Base-by-base conservation (phyloP, 2,329 filamentous ascomycete species). In the Sordariomycetes sp. region DNA sequence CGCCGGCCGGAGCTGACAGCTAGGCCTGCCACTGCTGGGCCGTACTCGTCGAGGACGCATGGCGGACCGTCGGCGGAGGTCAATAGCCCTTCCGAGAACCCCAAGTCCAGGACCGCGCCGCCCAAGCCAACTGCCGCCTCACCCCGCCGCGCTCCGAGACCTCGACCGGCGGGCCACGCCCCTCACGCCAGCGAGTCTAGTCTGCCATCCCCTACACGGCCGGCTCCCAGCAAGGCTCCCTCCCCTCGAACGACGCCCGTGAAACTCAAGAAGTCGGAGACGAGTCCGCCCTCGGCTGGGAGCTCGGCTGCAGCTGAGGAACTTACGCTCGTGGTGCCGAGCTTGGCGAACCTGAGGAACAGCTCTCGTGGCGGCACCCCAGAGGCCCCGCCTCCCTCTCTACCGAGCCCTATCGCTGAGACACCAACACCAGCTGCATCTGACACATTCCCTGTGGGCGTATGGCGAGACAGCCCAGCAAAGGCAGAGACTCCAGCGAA, bases 1-100 rank as follows among this genome's bases (percentile, higher is more conserved):
- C 79, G 77, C 63, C 74, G 80, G 50, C 81, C 82, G 3, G 83
- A 86, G 58, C 72, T 82, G 64, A 76, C 76, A 51, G 72, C 79
- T 32, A 76, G 83, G 59, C 83, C 83, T 37, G 83, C 83, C 14
- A 87, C 83, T 14, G 83, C 83, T 12, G 83, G 83, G 0, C 83
- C 83, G 0, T 87, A 87, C 66, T 86, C 83, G 22, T 77, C 84
- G 11, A 74, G 83, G 62, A 75, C 75, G n/a, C 78, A 80, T 56
- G 76, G 78, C 55, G 69, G 67, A 2, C 68, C 71, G 2, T 70
- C 71, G 1, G 55, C 63, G 0, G 75, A 77, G 64, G 71, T 73
- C 22, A 59, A 16, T 20, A 57, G 57, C 58, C 32, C 46, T 7
- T 25, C 40, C 8, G 55, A 57, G 8, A 52, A 32, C 14, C 22